These are phyloP conservation scores for Macrolepiota dolichaula DNA, from an alignment of 768 basidiomycete species.

Conservation along the genomic window DNA sequence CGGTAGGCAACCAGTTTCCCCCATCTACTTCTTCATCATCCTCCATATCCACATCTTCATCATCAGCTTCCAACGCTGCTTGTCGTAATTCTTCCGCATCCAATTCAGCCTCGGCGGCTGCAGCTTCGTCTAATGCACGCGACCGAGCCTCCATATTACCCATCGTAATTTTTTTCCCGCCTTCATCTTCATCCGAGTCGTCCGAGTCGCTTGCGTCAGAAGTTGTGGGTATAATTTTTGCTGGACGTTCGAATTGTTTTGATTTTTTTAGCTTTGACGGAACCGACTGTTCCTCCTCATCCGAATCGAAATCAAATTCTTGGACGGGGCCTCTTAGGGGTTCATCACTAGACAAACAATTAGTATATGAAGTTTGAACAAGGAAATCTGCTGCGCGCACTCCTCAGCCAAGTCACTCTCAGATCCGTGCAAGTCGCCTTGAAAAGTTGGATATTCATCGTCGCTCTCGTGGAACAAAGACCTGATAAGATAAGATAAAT, in stretches of 20 bases:
- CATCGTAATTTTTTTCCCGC: conserved; percentile 60
- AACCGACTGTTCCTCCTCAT: conserved; percentile 46
- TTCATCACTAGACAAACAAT: conserved; percentile 40
- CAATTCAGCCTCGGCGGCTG: conserved; percentile 63
- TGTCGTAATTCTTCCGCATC: conserved; percentile 64
- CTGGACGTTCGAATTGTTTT: conserved; percentile 45
- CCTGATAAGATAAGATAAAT: conserved; percentile 24
- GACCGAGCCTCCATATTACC: conserved; percentile 83
- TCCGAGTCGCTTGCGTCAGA: conserved; percentile 43
- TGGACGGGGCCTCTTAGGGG: conserved; percentile 46
- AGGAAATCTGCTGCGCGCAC: not conserved
- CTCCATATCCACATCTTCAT: conserved; percentile 46
- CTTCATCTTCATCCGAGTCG: conserved; percentile 39
- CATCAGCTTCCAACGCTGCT: conserved; percentile 46
- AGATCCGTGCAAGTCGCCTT: conserved; percentile 48
- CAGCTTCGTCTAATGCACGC: conserved; percentile 67
- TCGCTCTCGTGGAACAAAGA: conserved; percentile 48
- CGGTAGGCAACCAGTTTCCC: conserved; percentile 66
- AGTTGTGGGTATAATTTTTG: conserved; percentile 47
- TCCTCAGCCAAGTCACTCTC: conserved; percentile 40
- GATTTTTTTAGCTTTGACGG: conserved; percentile 45
- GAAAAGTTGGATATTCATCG: conserved; percentile 25
- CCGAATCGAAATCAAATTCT: conserved; percentile 65
- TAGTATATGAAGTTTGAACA: not conserved
- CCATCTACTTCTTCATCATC: conserved; percentile 32